These are phyloP conservation scores for Kodamaea kakaduensis DNA, from an alignment of 805 yeast species.

Conservation along the genomic window DNA sequence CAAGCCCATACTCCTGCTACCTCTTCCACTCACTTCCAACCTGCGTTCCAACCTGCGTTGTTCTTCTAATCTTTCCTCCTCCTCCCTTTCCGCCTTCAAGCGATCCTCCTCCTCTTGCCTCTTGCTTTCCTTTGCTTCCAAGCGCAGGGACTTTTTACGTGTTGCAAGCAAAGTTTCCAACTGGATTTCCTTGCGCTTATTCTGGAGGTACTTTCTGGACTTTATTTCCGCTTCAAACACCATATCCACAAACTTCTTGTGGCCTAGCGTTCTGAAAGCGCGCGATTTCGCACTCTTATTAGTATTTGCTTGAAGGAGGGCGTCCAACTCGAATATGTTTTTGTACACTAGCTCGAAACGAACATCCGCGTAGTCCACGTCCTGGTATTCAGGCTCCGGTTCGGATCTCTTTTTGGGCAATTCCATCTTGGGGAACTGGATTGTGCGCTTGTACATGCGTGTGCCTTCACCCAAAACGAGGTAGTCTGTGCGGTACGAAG, in stretches of 20 bases:
- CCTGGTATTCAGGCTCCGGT: constrained; percentile 28
- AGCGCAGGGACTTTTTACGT: constrained; percentile 69
- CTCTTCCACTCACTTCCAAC: constrained; percentile 28
- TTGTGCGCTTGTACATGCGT: constrained; percentile 44
- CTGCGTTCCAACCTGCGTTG: constrained; percentile 40
- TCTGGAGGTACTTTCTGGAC: constrained; percentile 50
- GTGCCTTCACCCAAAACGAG: constrained; percentile 46
- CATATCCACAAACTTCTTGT: constrained; percentile 17
- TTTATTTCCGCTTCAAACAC: constrained; percentile 42
- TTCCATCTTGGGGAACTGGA: constrained; percentile 21
- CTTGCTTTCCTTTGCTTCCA: constrained; percentile 58
- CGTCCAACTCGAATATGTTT: constrained; percentile 28
- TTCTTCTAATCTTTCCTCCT: constrained; percentile 42
- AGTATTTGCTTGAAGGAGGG: constrained; percentile 15
- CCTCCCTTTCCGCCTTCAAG: constrained; percentile 43
- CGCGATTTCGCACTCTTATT: constrained; percentile 28
- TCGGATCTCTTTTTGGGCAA: constrained; percentile 34
- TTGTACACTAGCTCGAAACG: constrained; percentile 29
- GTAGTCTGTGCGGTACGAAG: constrained; percentile 20
- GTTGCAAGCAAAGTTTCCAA: constrained; percentile 60
- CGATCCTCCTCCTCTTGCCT: constrained; percentile 51
- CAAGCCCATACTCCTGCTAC: constrained; percentile 14
- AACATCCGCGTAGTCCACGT: constrained; percentile 30
- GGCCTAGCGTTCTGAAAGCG: constrained; percentile 17
- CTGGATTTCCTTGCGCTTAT: constrained; percentile 59